Base-by-base conservation (phyloP, 2,329 filamentous ascomycete genomes). In the Calonectria pseudoturangicola region DNA sequence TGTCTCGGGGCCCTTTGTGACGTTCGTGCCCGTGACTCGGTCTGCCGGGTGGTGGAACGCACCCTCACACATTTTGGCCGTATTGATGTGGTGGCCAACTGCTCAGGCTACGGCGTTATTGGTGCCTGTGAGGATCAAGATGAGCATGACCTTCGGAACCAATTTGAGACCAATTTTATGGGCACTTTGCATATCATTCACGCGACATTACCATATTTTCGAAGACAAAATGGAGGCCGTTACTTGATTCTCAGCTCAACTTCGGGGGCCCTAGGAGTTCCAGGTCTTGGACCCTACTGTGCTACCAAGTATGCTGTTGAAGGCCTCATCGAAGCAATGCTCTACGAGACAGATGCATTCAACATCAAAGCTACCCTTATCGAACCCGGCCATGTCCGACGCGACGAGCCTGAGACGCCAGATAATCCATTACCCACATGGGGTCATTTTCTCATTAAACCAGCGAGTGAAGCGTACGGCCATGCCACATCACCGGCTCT, bases 141-240 rank as follows among this genome's bases (percentile, higher is more conserved):
- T 83, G 95, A 98, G 82, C 93, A 95, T 83, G 97, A 98, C 82
- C 91, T 98, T 77, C 94, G 95, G 71, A 96, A 98, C 80, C 97
- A 98, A 84, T 98, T 98, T 85, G 95, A 97, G 87, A 98, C 96
- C 27, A 99, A 99, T 84, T 98, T 98, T 84, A 96, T 98, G 88
- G 97, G 97, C 67, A 97, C 95, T 0, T 85, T 98, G 72, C 94
- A 98, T 84, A 98, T 99, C 79, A 93, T 98, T 72, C 95, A 98
- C 83, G 87, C 94, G 25, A 96, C 94, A 1, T 86, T 98, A 45
- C 95, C 96, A 0, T 95, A 98, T 85, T 97, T 98, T 79, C 92
- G 96, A 65, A 89, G 92, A 75, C 93, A 95, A 75, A 89, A 89
- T 27, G 88, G 87, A 1, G 97, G 97, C 1, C 91, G 96, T 36